Base-by-base conservation (phyloP, 2,329 filamentous ascomycete species). In the Alternaria brassicae region DNA sequence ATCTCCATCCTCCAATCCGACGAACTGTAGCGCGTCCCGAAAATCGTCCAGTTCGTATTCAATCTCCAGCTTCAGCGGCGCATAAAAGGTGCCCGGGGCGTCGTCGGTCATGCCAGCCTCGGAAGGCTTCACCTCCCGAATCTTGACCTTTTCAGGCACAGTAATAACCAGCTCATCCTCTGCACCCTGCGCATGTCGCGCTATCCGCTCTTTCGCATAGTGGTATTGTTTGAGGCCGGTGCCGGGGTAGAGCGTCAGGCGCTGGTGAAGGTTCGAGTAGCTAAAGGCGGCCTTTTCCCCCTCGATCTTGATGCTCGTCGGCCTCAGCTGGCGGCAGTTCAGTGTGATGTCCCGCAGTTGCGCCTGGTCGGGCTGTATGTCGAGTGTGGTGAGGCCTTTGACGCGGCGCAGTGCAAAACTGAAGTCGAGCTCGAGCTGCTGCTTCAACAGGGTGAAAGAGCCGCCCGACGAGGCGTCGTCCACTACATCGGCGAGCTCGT, bases 11-110 rank as follows among this genome's bases (percentile, higher is more conserved):
- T 92, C 88, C 36, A 95, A 86, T 4, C 95, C 93, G 15, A 96
- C 91, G 78, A 97, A 99, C 61, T 97, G 93, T 58, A 98, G 78
- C 21, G 92, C 94, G 75, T 99, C 95, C 44, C 92, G 86, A 50
- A 93, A 89, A 67, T 87, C 87, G 50, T 87, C 87, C 32, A 92
- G 87, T 21, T 84, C 82, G 72, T 97, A 99, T 32, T 95, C 91
- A 56, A 97, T 90, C 45, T 85, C 84, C 42, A 92, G 74, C 47
- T 81, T 85, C 48, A 91, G 72, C n/a, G 87, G 83, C 53, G 85
- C 84, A 72, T 86, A 91, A 62, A 49, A 76, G 40, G 70, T 66
- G 44, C 69, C 67, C 55, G 68, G 67, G 4, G 71, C 64, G 41
- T 62, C 62, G 67, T 71, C 61, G 30, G 65, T 54, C 62, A 69